Evolutionary conservation across 1,284 basidiomycete species (phyloP).

Genomic region (Austroboletus novae-zelandiae): DNA sequence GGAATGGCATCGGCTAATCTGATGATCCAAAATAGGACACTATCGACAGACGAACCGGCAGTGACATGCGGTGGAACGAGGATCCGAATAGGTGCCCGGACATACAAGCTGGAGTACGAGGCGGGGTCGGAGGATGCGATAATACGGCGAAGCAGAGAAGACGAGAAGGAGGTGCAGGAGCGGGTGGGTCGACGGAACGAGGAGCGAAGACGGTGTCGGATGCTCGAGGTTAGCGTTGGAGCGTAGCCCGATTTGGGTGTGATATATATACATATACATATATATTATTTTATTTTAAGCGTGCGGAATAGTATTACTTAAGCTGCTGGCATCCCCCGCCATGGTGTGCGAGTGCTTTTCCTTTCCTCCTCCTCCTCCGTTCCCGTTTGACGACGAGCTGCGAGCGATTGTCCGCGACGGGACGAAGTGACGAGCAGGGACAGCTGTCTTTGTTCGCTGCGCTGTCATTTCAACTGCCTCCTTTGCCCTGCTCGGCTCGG

Average conservation of each 20-base stretch:
- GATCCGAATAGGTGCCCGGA: conserved; percentile 62
- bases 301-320: conserved; percentile 26
- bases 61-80: conserved; percentile 43
- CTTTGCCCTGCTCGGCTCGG: conserved; percentile 14
- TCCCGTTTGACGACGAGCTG: conserved; percentile 6
- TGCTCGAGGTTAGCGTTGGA: conserved; percentile 21
- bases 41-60: conserved; percentile 27
- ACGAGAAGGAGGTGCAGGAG: conserved; percentile 39
- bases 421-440: background rate
- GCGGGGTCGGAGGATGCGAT: conserved; percentile 56
- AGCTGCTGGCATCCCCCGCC: conserved; percentile 16
- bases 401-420: conserved; percentile 3
- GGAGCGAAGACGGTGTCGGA: conserved; percentile 48
- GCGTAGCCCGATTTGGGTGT: conserved; percentile 1
- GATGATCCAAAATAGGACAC: conserved; percentile 37
- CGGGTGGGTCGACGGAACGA: conserved; percentile 49
- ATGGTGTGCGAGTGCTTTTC: conserved; percentile 4
- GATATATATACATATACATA: background rate
- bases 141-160: conserved; percentile 40
- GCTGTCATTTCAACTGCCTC: background rate
- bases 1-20: conserved; percentile 12
- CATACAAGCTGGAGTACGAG: conserved; percentile 77
- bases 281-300: conserved; percentile 7
- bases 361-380: background rate
- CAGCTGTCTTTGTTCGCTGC: background rate